Conservation (phyloP, 1,284 basidiomycete species). For the Amylostereum areolatum region DNA sequence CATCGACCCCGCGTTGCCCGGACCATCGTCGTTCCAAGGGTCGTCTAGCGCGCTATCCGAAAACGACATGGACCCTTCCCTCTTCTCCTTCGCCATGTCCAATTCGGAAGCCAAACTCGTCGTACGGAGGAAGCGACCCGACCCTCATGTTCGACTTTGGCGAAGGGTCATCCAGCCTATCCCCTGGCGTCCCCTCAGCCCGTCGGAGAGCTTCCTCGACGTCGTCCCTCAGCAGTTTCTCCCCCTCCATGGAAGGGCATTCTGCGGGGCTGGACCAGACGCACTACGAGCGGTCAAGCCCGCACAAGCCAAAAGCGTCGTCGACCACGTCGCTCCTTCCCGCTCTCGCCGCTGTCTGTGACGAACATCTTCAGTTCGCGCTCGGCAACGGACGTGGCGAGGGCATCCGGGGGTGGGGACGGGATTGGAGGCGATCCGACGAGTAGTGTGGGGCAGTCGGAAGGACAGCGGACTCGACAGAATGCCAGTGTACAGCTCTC, state of each 20-base stretch:
- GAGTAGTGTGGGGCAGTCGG: too few relatives aligned
- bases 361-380: background rate
- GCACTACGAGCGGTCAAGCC: background rate
- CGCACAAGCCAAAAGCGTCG: constrained; percentile 1
- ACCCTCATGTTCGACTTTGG: background rate
- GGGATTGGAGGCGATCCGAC: too few relatives aligned
- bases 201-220: background rate
- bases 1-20: background rate
- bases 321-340: constrained; percentile 1
- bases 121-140: too few relatives aligned
- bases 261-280: background rate
- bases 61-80: too few relatives aligned
- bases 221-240: background rate
- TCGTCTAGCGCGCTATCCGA: too few relatives aligned
- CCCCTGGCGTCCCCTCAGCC: background rate
- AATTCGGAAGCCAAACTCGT: too few relatives aligned
- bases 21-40: background rate
- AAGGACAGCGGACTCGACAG: too few relatives aligned
- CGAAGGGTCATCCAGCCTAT: background rate
- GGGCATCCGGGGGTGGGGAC: too few relatives aligned
- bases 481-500: too few relatives aligned
- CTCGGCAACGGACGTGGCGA: too few relatives aligned
- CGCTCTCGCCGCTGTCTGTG: background rate
- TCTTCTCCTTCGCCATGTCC: too few relatives aligned
- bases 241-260: too few relatives aligned